phyloP scores from a whole-genome alignment of 2,329 filamentous ascomycete genomes.

The Neofusicoccum kwambonambiense region DNA sequence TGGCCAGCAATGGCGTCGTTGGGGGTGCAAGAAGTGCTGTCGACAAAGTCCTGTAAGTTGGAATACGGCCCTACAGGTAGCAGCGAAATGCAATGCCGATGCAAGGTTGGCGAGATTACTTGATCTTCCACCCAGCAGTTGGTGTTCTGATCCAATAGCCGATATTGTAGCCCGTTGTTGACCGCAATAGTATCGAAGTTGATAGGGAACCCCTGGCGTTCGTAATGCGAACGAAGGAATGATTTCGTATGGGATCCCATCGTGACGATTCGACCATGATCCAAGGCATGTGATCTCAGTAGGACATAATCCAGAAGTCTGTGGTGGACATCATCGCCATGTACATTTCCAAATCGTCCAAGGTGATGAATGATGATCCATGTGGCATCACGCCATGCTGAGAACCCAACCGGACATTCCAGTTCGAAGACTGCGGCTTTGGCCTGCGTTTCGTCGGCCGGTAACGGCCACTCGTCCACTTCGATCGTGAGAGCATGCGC shows the following conservation, averaged over 20 bases:
- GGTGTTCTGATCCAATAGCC: conserved; percentile 22
- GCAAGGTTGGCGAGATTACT: background rate
- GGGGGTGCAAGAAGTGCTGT: background rate
- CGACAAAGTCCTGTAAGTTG: background rate
- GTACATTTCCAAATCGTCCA: background rate
- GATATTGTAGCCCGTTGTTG: conserved; percentile 43
- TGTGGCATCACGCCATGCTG: conserved; percentile 15
- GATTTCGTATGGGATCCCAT: background rate
- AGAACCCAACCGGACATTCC: conserved; percentile 3
- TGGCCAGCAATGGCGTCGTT: conserved; percentile 13
- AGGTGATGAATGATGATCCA: conserved; percentile 2
- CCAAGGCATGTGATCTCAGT: background rate
- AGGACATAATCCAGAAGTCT: background rate
- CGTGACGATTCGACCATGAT: background rate
- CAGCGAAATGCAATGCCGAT: background rate
- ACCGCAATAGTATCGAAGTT: conserved; percentile 39
- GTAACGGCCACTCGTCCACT: conserved; percentile 59
- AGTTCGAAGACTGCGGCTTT: conserved; percentile 55
- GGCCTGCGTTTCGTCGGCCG: conserved; percentile 28
- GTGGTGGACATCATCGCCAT: background rate
- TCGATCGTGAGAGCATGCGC: conserved; percentile 40
- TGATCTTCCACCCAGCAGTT: background rate
- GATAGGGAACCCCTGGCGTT: conserved; percentile 20
- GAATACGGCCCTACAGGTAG: background rate
- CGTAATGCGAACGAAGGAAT: conserved; percentile 31